Evolutionary conservation across 768 basidiomycete species (phyloP).

Genomic region (Podaxis sp.): DNA sequence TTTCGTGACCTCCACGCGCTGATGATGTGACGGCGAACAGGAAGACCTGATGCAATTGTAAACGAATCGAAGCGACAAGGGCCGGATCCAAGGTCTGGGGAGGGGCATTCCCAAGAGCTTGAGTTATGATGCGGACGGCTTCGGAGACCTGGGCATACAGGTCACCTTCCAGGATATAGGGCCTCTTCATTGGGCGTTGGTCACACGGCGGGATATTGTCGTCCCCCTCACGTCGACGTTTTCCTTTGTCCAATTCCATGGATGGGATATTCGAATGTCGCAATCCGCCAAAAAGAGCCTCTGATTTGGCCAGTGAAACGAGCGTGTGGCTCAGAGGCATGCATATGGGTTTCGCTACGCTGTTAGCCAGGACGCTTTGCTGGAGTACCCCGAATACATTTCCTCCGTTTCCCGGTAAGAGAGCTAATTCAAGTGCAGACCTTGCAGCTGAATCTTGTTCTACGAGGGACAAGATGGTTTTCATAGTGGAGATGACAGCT

Average conservation of each 20-base stretch:
- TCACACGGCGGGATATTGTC: constrained; percentile 27
- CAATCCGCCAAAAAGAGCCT: constrained; percentile 61
- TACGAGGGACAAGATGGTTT: constrained; percentile 55
- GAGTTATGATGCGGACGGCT: constrained; percentile 56
- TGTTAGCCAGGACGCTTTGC: constrained; percentile 43
- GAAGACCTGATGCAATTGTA: constrained; percentile 74
- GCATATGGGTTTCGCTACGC: constrained; percentile 52
- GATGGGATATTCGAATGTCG: constrained; percentile 63
- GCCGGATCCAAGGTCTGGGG: constrained; percentile 49
- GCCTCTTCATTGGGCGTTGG: constrained; percentile 40
- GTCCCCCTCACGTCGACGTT: constrained; percentile 66
- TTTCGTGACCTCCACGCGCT: constrained; percentile 46
- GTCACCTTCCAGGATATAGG: constrained; percentile 40
- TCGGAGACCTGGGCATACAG: constrained; percentile 57
- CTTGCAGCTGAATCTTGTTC: constrained; percentile 56
- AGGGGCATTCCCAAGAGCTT: constrained; percentile 42
- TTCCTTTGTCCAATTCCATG: constrained; percentile 66
- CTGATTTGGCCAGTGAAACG: constrained; percentile 65
- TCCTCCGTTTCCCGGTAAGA: constrained; percentile 45
- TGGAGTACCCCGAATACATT: constrained; percentile 58
- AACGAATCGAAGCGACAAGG: constrained; percentile 68
- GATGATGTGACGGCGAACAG: constrained; percentile 76
- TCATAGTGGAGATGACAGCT: constrained; percentile 64
- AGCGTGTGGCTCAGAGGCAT: constrained; percentile 57
- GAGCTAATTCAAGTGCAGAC: constrained; percentile 47